Conservation (phyloP, 2,329 filamentous ascomycete genomes). For the Colletotrichum orbiculare region DNA sequence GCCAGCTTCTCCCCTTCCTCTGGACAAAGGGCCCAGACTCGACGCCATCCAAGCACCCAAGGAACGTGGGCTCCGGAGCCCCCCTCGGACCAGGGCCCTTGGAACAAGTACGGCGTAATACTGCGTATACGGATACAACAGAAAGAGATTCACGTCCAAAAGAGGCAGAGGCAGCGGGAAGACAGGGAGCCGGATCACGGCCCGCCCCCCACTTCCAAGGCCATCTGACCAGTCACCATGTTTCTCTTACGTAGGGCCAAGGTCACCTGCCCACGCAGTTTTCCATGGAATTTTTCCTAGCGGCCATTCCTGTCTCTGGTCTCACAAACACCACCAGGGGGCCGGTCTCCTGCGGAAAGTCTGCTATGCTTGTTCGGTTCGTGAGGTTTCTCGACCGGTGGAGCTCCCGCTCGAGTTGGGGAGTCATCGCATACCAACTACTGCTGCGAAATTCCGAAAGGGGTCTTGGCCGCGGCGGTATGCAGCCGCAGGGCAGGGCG, state of each 20-base stretch:
- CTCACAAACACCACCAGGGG: too few relatives aligned
- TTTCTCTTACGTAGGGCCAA: constrained; percentile 32
- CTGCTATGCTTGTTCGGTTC: background rate
- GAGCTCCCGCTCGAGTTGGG: background rate
- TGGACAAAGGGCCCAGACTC: constrained; percentile 7
- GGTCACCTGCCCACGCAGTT: constrained; percentile 23
- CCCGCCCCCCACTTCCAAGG: constrained; percentile 31
- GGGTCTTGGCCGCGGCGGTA: too few relatives aligned
- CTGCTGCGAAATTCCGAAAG: background rate
- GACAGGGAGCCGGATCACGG: constrained; percentile 13
- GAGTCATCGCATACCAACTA: constrained; percentile 3
- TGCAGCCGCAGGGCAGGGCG: background rate
- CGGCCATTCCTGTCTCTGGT: background rate
- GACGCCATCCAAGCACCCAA: constrained; percentile 7
- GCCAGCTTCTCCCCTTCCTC: background rate
- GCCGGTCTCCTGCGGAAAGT: background rate
- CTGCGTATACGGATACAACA: background rate
- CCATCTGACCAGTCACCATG: constrained; percentile 9
- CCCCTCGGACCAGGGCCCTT: too few relatives aligned
- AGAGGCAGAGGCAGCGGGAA: constrained; percentile 18
- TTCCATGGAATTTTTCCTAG: constrained; percentile 2
- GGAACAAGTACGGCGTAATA: background rate
- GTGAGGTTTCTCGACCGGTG: constrained; percentile 1
- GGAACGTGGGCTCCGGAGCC: background rate
- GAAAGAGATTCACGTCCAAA: constrained; percentile 11